Evolutionary conservation across 495 filamentous ascomycete species (phyloP).

Genomic region (Annulohypoxylon nitens): DNA sequence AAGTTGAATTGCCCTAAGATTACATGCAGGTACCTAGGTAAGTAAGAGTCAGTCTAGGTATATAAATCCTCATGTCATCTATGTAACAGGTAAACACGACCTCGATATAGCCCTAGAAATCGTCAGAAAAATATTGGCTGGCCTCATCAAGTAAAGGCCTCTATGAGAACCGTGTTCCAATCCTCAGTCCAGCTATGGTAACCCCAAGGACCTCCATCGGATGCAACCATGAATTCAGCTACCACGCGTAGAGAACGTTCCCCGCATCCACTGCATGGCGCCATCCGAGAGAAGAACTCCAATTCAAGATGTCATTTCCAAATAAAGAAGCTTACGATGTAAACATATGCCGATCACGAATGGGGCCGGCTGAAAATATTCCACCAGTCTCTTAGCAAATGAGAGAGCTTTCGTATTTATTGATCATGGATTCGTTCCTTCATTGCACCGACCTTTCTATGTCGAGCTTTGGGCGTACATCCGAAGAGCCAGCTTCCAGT

Average conservation of each 20-base stretch:
- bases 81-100: too few relatives aligned
- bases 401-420: not conserved
- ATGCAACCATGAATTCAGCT: slow-evolving; percentile 27
- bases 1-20: not conserved
- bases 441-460: slow-evolving; percentile 14
- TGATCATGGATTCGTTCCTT: slow-evolving; percentile 24
- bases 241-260: not conserved
- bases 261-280: slow-evolving; percentile 41
- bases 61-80: not conserved
- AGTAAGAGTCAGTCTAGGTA: not conserved
- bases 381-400: slow-evolving; percentile 22
- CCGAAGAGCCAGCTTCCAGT: not conserved
- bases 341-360: slow-evolving; percentile 24
- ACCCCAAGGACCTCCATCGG: slow-evolving; percentile 15
- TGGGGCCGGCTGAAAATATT: slow-evolving; percentile 26
- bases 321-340: slow-evolving; percentile 34
- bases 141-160: not conserved
- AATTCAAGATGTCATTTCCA: slow-evolving; percentile 29
- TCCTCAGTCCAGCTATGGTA: not conserved
- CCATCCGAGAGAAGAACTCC: slow-evolving; percentile 24
- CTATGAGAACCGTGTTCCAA: not conserved
- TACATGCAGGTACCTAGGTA: not conserved
- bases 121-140: not conserved
- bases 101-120: not conserved
- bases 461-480: not conserved